Conservation (phyloP, 2,329 filamentous ascomycete genomes). For the Exophiala aquamarina region DNA sequence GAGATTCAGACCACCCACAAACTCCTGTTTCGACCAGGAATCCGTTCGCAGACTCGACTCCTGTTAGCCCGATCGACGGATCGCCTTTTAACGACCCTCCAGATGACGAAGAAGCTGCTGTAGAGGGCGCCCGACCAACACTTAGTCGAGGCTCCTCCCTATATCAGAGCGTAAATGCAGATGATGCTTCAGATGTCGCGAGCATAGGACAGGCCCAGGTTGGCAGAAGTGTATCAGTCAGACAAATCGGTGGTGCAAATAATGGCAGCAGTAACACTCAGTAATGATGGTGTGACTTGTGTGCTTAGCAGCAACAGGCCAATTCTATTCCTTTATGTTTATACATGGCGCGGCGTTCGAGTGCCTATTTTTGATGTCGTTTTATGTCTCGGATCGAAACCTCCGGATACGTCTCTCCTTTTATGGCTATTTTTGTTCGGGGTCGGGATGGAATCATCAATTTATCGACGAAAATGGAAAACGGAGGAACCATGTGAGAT, state of each 20-base stretch:
- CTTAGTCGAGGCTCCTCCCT: slow-evolving; percentile 24
- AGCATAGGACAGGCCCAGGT: slow-evolving; percentile 26
- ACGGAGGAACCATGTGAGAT: too few relatives aligned
- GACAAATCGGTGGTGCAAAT: background rate
- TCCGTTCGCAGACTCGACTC: slow-evolving; percentile 25
- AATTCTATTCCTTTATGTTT: slow-evolving; percentile 6
- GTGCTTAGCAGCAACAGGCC: slow-evolving; percentile 3
- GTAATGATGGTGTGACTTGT: background rate
- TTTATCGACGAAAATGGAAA: too few relatives aligned
- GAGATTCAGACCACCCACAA: slow-evolving; percentile 1
- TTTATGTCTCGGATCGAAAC: background rate
- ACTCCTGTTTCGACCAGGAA: slow-evolving; percentile 17
- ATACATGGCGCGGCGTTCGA: slow-evolving; percentile 15
- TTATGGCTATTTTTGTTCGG: too few relatives aligned
- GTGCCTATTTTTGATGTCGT: background rate
- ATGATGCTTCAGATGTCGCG: slow-evolving; percentile 22
- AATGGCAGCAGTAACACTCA: slow-evolving; percentile 1
- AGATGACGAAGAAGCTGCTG: slow-evolving; percentile 5
- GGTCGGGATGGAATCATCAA: too few relatives aligned
- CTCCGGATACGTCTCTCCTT: background rate
- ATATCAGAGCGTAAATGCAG: slow-evolving; percentile 21
- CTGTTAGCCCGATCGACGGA: slow-evolving; percentile 25
- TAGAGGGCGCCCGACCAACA: slow-evolving; percentile 5
- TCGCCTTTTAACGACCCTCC: slow-evolving; percentile 28
- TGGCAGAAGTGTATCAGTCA: slow-evolving; percentile 24